These are phyloP conservation scores for Aspergillus sp. DNA, from an alignment of 2,329 filamentous ascomycete genomes.

Conservation along the genomic window DNA sequence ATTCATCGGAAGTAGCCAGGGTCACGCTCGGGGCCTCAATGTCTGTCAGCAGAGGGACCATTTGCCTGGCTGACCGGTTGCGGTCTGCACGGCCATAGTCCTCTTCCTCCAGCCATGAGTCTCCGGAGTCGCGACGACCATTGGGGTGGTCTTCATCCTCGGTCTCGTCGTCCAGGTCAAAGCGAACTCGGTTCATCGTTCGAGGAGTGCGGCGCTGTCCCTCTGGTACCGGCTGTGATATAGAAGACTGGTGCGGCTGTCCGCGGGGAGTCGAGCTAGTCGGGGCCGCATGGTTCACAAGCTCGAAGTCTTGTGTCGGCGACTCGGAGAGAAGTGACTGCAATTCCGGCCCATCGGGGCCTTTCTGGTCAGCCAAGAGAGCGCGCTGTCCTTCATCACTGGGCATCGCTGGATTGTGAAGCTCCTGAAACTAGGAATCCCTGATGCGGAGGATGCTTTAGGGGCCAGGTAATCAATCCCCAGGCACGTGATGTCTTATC, in stretches of 20 bases:
- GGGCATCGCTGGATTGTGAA: slow-evolving; percentile 42
- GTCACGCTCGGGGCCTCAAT: slow-evolving; percentile 81
- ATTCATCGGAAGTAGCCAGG: slow-evolving; percentile 63
- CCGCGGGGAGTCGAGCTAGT: slow-evolving; percentile 24
- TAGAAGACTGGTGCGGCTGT: slow-evolving; percentile 43
- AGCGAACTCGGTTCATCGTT: slow-evolving; percentile 73
- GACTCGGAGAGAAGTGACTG: slow-evolving; percentile 36
- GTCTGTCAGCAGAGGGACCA: slow-evolving; percentile 73
- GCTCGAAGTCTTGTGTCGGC: slow-evolving; percentile 32
- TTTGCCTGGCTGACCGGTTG: slow-evolving; percentile 46
- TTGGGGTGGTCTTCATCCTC: slow-evolving; percentile 35
- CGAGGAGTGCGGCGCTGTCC: slow-evolving; percentile 54
- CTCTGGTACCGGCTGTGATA: slow-evolving; percentile 42
- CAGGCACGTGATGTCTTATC: slow-evolving; percentile 27
- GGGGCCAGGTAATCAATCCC: slow-evolving; percentile 26
- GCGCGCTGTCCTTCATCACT: slow-evolving; percentile 41
- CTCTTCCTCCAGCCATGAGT: slow-evolving; percentile 59
- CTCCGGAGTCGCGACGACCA: slow-evolving; percentile 33
- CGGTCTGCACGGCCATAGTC: slow-evolving; percentile 57
- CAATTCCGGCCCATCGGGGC: slow-evolving; percentile 34
- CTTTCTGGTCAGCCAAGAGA: slow-evolving; percentile 35
- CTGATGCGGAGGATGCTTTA: slow-evolving; percentile 22
- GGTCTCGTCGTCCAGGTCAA: slow-evolving; percentile 56
- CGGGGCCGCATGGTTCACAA: slow-evolving; percentile 28
- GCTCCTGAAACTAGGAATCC: slow-evolving; percentile 21